Evolutionary conservation across 495 filamentous ascomycete species (phyloP), one percentile per base, ranked within the genome.

Genomic region (Penicillium pancosmium): DNA sequence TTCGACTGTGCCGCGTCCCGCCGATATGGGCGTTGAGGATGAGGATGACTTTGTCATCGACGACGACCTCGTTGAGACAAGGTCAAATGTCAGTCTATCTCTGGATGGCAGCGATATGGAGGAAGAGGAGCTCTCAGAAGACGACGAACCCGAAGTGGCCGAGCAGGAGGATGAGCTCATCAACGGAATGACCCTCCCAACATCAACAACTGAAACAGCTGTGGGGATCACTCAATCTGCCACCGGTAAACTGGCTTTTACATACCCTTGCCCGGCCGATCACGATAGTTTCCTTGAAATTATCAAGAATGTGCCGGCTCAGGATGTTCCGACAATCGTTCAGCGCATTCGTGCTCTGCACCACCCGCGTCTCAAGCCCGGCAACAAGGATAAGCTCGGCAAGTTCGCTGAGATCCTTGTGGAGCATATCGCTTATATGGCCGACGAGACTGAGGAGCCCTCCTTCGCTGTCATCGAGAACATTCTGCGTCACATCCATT

Each of bases 11-110:
- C 57, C 74, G 55, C 68, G 73, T 23, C 63, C 75, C 27, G 0
- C 27, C 46, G 68, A 76, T 16, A 65, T 82, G 5, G 80, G 68
- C 27, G 86, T 92, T 33, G 91, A 96, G 60, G 93, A 96, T 62
- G 93, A 97, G 68, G 93, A 97, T 67, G 90, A 96, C 57, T 97
- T 97, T 62, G 55, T 91, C 9, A 87, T 97, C 54, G 93, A 97
- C 57, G 90, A 94, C 55, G 87, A 96, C 52, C 81, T 97, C 1
- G 82, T 97, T 52, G 82, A 80, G 40, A 76, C 71, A 34, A 68
- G 76, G 36, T 80, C 84, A 8, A 82, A 85, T 55, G 83, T 78
- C 52, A 81, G 80, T 57, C 73, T 79, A 10, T 80, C 76, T 23
- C 74, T 84, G 50, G 79, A 74, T 46, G 76, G 78, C 16, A 81